phyloP scores from a whole-genome alignment of 1,139 yeast genomes.

The Taphrina confusa region DNA sequence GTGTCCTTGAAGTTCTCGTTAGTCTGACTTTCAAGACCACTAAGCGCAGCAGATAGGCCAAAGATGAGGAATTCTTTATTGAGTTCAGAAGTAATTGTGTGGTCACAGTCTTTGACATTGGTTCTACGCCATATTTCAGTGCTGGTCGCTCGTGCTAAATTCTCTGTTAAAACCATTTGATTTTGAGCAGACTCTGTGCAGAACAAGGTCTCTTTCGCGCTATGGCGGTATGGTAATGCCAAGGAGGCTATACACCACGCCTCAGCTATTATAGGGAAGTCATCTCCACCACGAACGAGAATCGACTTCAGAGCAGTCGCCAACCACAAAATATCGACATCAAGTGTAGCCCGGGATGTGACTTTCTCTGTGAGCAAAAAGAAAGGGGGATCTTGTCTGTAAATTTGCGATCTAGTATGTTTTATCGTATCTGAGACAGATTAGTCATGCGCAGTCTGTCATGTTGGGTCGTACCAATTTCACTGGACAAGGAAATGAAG shows the following conservation, averaged over 20 bases:
- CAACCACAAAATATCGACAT: conserved; percentile 30
- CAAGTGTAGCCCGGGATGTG: conserved; percentile 52
- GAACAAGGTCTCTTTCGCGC: background rate
- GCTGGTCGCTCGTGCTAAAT: conserved; percentile 41
- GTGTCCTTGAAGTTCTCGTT: conserved; percentile 48
- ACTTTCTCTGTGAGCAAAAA: conserved; percentile 47
- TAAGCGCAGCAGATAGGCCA: background rate
- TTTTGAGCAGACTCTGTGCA: background rate
- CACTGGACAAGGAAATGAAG: conserved; percentile 38
- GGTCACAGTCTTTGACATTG: conserved; percentile 28
- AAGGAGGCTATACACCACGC: conserved; percentile 1
- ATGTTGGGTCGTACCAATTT: background rate
- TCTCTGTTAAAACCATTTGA: conserved; percentile 11
- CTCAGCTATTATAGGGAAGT: background rate
- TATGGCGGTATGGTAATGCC: background rate
- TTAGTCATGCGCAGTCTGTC: no score
- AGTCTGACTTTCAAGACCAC: conserved; percentile 26
- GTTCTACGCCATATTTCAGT: conserved; percentile 2
- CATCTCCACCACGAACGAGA: background rate
- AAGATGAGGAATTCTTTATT: background rate
- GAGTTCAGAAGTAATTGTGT: conserved; percentile 42
- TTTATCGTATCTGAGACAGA: background rate
- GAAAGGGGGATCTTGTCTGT: background rate
- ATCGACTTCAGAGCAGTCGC: conserved; percentile 14
- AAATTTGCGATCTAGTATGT: conserved; percentile 7